Percentiles rank a stretch among this genome's conserved stretches.
Evolutionary conservation across 768 basidiomycete genomes (phyloP).

Genomic region (Mycena capillaripes): DNA sequence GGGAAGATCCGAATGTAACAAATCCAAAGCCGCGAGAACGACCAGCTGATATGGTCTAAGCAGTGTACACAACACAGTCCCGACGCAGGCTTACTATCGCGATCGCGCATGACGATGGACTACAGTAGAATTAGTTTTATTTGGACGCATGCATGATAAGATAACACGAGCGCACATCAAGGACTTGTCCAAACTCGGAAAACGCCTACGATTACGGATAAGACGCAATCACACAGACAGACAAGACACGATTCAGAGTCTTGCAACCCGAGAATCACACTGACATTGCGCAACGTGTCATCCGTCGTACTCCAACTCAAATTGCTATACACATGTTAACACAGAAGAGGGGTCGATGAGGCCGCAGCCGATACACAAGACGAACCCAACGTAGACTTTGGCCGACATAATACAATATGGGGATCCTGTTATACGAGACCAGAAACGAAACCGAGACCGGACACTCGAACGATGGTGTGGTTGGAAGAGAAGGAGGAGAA

Average conservation of each 20-base stretch:
- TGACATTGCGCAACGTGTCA: conserved; percentile 90
- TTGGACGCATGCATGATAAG: conserved; percentile 52
- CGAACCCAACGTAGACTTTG: conserved; percentile 96
- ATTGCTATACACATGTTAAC: conserved; percentile 77
- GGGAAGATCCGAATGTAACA: conserved; percentile 76
- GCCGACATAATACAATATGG: conserved; percentile 77
- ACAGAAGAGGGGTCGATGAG: conserved; percentile 62
- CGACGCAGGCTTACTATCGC: conserved; percentile 68
- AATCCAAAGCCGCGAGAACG: conserved; percentile 98
- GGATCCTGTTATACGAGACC: conserved; percentile 66
- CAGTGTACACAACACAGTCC: background rate
- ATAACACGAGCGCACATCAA: conserved; percentile 89
- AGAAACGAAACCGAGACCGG: conserved; percentile 66
- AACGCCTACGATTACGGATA: conserved; percentile 84
- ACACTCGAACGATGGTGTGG: conserved; percentile 67
- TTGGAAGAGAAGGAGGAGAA: conserved; percentile 58
- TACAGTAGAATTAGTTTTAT: conserved; percentile 62
- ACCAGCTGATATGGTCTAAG: conserved; percentile 58
- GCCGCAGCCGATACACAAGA: conserved; percentile 70
- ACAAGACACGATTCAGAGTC: conserved; percentile 44
- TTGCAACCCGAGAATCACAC: conserved; percentile 63
- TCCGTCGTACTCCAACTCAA: conserved; percentile 97
- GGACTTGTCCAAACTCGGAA: conserved; percentile 81
- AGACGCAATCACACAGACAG: conserved; percentile 54
- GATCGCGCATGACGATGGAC: conserved; percentile 99